Evolutionary conservation across 345 rosid genomes (phyloP).

Genomic region (Moringa oleifera): DNA sequence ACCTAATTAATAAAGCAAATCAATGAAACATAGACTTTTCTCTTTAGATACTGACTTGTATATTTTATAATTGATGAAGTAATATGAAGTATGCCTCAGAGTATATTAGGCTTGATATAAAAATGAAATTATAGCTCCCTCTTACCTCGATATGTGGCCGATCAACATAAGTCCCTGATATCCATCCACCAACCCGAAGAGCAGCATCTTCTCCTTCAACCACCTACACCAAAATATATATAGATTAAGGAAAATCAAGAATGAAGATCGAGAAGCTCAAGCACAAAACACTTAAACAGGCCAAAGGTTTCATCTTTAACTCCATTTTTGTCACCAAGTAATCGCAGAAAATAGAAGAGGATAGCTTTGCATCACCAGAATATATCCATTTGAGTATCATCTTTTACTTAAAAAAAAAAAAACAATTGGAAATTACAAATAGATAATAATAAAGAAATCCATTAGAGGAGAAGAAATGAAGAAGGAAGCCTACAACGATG

Average conservation of each 20-base stretch:
- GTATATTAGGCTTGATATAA: too few species aligned
- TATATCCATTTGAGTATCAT: too few species aligned
- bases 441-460: too few species aligned
- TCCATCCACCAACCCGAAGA: slow-evolving; percentile 81
- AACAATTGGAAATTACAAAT: too few species aligned
- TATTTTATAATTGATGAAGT: not conserved
- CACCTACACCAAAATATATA: slow-evolving; percentile 41
- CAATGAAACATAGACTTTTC: too few species aligned
- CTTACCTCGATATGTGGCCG: slow-evolving; percentile 92
- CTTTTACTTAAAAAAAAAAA: too few species aligned
- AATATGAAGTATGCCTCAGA: not conserved
- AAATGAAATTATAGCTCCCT: not conserved
- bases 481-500: slow-evolving; percentile 55
- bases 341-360: too few species aligned
- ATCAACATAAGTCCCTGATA: slow-evolving; percentile 79
- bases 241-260: not conserved
- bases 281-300: not conserved
- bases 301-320: too few species aligned
- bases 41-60: too few species aligned
- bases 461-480: not conserved
- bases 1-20: not conserved
- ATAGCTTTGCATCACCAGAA: too few species aligned
- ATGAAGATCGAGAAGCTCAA: not conserved
- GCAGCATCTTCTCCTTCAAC: slow-evolving; percentile 94
- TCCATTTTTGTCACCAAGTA: not conserved